phyloP scores from a whole-genome alignment of 495 filamentous ascomycete species.

The Poronia punctata region DNA sequence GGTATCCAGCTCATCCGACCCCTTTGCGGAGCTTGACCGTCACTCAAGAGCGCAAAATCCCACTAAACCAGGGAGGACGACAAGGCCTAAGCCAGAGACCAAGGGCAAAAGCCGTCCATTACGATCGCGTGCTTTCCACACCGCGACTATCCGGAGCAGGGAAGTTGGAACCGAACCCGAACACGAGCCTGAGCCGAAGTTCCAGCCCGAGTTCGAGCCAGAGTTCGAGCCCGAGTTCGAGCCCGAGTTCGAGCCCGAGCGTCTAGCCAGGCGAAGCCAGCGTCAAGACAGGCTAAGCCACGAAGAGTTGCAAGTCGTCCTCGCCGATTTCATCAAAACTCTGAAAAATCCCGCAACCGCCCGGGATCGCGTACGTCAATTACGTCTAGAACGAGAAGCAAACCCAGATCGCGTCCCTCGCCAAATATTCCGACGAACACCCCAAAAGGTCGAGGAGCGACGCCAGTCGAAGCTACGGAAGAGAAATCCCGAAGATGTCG shows the following conservation, averaged over 20 bases:
- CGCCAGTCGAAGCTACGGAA: too few relatives aligned
- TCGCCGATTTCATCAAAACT: constrained; percentile 14
- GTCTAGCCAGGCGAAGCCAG: too few relatives aligned
- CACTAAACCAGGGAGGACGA: background rate
- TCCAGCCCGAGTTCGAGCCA: too few relatives aligned
- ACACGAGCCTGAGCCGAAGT: too few relatives aligned
- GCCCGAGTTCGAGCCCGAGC: too few relatives aligned
- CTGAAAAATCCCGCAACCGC: constrained; percentile 9
- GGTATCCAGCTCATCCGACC: background rate
- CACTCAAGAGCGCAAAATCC: background rate
- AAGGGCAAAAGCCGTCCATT: background rate
- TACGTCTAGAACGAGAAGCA: constrained; percentile 7
- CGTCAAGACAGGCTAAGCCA: too few relatives aligned
- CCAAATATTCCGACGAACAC: background rate
- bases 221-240: too few relatives aligned
- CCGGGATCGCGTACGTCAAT: constrained; percentile 6
- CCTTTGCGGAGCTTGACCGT: constrained; percentile 10
- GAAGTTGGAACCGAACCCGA: too few relatives aligned
- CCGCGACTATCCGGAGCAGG: background rate
- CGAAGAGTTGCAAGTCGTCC: constrained; percentile 5
- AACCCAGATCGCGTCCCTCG: too few relatives aligned
- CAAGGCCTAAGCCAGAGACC: background rate
- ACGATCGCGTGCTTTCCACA: constrained; percentile 13
- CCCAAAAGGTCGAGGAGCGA: background rate
- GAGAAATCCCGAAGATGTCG: too few relatives aligned